A percentile compares a stretch with the other conserved stretches of the same genome.
These are phyloP conservation scores for Begonia fuchsioides DNA, from an alignment of 306 rosid species.

Conservation along the genomic window DNA sequence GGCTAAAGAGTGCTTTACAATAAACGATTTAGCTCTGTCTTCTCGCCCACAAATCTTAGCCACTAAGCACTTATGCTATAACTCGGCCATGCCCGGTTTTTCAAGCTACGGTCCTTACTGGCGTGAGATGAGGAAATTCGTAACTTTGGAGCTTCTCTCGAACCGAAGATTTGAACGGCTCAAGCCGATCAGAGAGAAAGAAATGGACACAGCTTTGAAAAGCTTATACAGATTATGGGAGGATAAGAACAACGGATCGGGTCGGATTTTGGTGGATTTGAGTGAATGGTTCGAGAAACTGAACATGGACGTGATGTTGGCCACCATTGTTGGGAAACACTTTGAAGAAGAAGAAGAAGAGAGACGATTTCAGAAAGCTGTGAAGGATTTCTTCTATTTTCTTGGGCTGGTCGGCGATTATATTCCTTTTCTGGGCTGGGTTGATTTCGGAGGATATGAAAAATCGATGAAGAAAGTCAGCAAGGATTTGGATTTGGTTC, in stretches of 20 bases:
- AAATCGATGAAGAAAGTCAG: slow-evolving; percentile 19
- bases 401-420: slow-evolving; percentile 23
- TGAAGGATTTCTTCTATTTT: slow-evolving; percentile 14
- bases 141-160: neutral
- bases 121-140: neutral
- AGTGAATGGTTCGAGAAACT: neutral
- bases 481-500: slow-evolving; percentile 16
- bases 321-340: neutral
- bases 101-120: neutral
- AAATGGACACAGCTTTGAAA: neutral
- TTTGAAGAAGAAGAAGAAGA: neutral
- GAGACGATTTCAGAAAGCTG: slow-evolving; percentile 4
- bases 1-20: slow-evolving; percentile 2
- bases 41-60: neutral
- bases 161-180: neutral
- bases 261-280: neutral
- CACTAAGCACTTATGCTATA: neutral
- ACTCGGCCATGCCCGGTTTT: neutral
- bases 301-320: neutral
- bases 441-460: slow-evolving; percentile 41
- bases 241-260: neutral
- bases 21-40: neutral
- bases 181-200: neutral
- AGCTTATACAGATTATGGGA: neutral
- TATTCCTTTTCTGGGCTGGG: slow-evolving; percentile 24